phyloP scores from a whole-genome alignment of 495 filamentous ascomycete genomes.

The Aspergillus steynii region DNA sequence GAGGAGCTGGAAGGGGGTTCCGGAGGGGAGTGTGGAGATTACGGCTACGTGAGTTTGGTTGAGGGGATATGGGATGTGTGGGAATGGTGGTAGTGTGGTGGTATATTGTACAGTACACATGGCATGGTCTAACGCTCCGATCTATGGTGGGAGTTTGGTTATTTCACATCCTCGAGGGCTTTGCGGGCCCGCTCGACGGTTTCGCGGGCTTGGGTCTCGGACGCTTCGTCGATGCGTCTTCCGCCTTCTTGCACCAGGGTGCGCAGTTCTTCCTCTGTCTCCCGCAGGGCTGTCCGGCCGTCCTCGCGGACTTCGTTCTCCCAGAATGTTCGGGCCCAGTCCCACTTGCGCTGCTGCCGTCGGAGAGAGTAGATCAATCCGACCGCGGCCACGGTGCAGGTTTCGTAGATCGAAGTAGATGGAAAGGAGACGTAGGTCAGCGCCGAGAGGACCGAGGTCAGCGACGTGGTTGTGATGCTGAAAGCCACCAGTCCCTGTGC shows the following conservation, averaged over 20 bases:
- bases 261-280: conserved; percentile 65
- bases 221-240: conserved; percentile 32
- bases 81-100: neutral
- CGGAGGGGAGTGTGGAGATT: conserved; percentile 60
- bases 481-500: conserved; percentile 77
- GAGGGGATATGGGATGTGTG: neutral
- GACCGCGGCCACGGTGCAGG: conserved; percentile 74
- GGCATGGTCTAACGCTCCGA: conserved; percentile 7
- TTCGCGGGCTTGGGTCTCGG: conserved; percentile 47
- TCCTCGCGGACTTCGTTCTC: conserved; percentile 76
- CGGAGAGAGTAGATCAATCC: conserved; percentile 72
- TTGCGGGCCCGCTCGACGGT: conserved; percentile 55
- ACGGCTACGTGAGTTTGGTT: conserved; percentile 18
- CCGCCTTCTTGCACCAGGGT: conserved; percentile 54
- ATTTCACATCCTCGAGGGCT: conserved; percentile 50
- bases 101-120: conserved; percentile 16
- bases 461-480: conserved; percentile 64
- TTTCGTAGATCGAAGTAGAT: conserved; percentile 64
- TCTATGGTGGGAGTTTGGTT: conserved; percentile 4
- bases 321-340: conserved; percentile 67
- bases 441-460: conserved; percentile 62
- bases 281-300: conserved; percentile 69
- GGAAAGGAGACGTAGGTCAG: conserved; percentile 67
- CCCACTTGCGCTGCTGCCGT: conserved; percentile 79
- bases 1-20: conserved; percentile 62